These are phyloP conservation scores for Diaporthe nobilis DNA, from an alignment of 2,329 filamentous ascomycete genomes.

Conservation along the genomic window DNA sequence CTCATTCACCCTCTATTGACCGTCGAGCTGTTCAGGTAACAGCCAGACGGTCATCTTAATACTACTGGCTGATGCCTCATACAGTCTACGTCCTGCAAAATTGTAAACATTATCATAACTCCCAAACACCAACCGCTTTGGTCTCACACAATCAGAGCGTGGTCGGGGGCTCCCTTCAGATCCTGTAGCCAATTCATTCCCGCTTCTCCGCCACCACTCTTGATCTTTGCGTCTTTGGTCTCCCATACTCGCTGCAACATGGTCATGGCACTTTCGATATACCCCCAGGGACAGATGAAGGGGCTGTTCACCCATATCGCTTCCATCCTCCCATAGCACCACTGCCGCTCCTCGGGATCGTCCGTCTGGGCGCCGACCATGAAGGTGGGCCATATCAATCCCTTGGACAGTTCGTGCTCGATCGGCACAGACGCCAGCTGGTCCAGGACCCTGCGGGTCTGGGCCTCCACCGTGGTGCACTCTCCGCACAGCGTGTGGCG, in stretches of 20 bases:
- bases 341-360: constrained; percentile 58
- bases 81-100: neutral
- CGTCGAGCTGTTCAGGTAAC: neutral
- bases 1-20: neutral
- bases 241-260: constrained; percentile 61
- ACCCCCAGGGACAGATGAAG: constrained; percentile 62
- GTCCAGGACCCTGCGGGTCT: constrained; percentile 62
- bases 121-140: neutral
- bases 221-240: constrained; percentile 47
- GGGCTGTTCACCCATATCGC: constrained; percentile 52
- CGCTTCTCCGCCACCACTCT: constrained; percentile 43
- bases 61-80: too few species aligned
- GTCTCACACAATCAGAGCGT: constrained; percentile 59
- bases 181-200: constrained; percentile 58
- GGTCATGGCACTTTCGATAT: constrained; percentile 62
- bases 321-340: constrained; percentile 62
- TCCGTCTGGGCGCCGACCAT: constrained; percentile 67
- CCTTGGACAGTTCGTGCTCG: constrained; percentile 68
- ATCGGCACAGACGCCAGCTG: constrained; percentile 63
- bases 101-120: neutral
- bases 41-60: too few species aligned
- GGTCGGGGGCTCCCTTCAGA: constrained; percentile 57
- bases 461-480: constrained; percentile 42
- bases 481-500: neutral
- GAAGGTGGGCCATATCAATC: constrained; percentile 70